Conservation (phyloP, 805 yeast genomes). For the Schizosaccharomyces japonicus region DNA sequence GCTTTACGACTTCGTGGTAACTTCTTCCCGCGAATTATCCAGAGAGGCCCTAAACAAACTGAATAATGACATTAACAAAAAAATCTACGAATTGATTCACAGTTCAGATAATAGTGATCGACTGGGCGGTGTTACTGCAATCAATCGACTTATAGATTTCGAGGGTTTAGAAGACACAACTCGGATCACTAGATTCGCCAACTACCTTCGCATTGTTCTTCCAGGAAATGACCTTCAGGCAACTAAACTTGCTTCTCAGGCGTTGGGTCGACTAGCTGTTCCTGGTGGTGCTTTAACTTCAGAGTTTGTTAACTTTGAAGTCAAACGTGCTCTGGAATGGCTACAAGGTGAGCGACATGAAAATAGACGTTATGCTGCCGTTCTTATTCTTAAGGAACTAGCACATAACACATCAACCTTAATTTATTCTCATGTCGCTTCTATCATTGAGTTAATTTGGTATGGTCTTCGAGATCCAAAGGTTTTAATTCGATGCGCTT, state of each 20-base stretch:
- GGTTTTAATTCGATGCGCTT: conserved; percentile 49
- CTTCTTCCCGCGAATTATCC: conserved; percentile 57
- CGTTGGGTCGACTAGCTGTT: conserved; percentile 68
- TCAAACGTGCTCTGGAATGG: conserved; percentile 76
- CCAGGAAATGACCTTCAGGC: conserved; percentile 65
- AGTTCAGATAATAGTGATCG: conserved; percentile 47
- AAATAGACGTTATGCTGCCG: conserved; percentile 66
- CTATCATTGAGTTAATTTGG: conserved; percentile 68
- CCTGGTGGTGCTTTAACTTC: conserved; percentile 79
- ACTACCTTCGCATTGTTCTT: conserved; percentile 55
- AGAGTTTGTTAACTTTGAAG: conserved; percentile 81
- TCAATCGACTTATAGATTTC: conserved; percentile 50
- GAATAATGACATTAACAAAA: conserved; percentile 65
- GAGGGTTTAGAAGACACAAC: conserved; percentile 65
- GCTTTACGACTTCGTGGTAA: conserved; percentile 40
- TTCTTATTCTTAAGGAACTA: conserved; percentile 54
- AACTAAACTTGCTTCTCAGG: conserved; percentile 65
- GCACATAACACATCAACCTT: conserved; percentile 74
- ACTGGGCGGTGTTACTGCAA: conserved; percentile 77
- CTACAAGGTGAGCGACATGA: conserved; percentile 56
- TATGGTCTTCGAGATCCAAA: conserved; percentile 63
- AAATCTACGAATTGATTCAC: conserved; percentile 64
- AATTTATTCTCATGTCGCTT: conserved; percentile 51
- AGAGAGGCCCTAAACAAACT: conserved; percentile 61
- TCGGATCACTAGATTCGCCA: conserved; percentile 76